These are phyloP conservation scores for Saturnispora kantuleensis DNA, from an alignment of 805 yeast species.

Conservation along the genomic window DNA sequence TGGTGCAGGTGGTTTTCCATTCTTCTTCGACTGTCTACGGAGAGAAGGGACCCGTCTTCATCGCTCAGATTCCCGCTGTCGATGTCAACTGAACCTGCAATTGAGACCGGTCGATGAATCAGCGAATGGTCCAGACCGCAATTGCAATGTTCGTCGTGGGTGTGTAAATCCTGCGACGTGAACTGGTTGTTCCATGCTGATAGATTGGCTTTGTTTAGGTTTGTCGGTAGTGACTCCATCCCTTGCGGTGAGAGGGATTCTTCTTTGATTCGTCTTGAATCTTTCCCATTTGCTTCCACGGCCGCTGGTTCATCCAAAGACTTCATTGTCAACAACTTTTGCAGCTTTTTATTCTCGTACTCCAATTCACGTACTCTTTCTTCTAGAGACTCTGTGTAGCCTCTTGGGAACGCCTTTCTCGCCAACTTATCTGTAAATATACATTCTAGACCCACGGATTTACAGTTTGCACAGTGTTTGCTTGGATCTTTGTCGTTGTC, in stretches of 20 bases:
- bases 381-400: constrained; percentile 84
- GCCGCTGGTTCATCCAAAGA: not conserved
- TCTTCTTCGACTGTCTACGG: not conserved
- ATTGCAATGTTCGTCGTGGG: constrained; percentile 45
- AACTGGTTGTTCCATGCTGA: constrained; percentile 20
- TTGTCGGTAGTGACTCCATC: not conserved
- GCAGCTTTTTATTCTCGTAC: constrained; percentile 62
- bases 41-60: constrained; percentile 29
- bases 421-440: constrained; percentile 80
- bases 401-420: constrained; percentile 81
- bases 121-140: constrained; percentile 45
- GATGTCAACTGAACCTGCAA: constrained; percentile 50
- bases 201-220: constrained; percentile 24
- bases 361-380: constrained; percentile 82
- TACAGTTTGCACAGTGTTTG: constrained; percentile 74
- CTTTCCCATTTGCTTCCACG: not conserved
- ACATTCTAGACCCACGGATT: constrained; percentile 77
- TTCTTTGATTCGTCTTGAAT: not conserved
- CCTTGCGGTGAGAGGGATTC: not conserved
- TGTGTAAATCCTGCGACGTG: constrained; percentile 25
- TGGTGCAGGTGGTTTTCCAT: constrained; percentile 12
- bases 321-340: constrained; percentile 51
- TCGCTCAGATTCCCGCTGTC: constrained; percentile 40
- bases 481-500: constrained; percentile 18
- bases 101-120: constrained; percentile 55